phyloP scores from a whole-genome alignment of 2,329 filamentous ascomycete species.

The Aplosporella prunicola region DNA sequence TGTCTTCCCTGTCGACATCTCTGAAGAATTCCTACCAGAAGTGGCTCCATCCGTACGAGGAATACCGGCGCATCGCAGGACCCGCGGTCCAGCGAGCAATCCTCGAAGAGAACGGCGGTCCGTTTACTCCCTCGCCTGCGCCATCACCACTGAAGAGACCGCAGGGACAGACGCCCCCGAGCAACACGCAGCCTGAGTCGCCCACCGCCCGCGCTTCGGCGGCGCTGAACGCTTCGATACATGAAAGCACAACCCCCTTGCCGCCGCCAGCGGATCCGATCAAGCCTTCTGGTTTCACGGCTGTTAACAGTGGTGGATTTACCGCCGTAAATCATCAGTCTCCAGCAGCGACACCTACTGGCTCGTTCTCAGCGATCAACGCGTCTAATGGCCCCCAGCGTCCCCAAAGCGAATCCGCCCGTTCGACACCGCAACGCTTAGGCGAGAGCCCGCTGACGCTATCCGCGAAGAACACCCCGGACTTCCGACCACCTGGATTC shows the following conservation, averaged over 20 bases:
- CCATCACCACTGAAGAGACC: slow-evolving; percentile 59
- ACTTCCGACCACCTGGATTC: slow-evolving; percentile 46
- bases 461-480: slow-evolving; percentile 56
- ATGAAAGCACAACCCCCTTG: slow-evolving; percentile 23
- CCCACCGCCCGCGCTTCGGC: slow-evolving; percentile 53
- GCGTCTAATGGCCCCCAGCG: slow-evolving; percentile 41
- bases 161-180: slow-evolving; percentile 37
- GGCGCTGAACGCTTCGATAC: slow-evolving; percentile 46
- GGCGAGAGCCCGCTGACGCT: slow-evolving; percentile 51
- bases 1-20: slow-evolving; percentile 96
- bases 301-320: slow-evolving; percentile 58
- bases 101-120: slow-evolving; percentile 85
- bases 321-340: slow-evolving; percentile 51
- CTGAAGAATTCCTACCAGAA: slow-evolving; percentile 97
- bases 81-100: slow-evolving; percentile 94
- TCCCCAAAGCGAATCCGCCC: slow-evolving; percentile 43
- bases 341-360: slow-evolving; percentile 18
- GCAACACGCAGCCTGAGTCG: slow-evolving; percentile 32
- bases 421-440: slow-evolving; percentile 52
- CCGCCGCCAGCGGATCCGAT: slow-evolving; percentile 32
- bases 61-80: slow-evolving; percentile 83
- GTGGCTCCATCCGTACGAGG: slow-evolving; percentile 94
- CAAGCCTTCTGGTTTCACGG: slow-evolving; percentile 53
- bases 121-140: slow-evolving; percentile 69
- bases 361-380: slow-evolving; percentile 51